Conservation (phyloP, 805 yeast species). For the Diddensiella caesifluorescens region DNA sequence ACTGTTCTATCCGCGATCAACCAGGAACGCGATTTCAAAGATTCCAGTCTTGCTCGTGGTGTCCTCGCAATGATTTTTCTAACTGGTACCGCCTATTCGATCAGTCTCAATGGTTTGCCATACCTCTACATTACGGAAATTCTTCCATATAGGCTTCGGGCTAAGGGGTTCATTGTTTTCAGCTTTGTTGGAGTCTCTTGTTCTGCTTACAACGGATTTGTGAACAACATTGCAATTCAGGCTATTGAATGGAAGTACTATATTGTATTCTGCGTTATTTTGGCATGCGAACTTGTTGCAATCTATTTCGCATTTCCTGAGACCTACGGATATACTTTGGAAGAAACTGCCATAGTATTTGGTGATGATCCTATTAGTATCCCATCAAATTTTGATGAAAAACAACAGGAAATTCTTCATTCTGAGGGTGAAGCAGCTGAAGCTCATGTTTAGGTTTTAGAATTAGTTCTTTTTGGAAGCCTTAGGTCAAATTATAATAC, state of each 20-base stretch:
- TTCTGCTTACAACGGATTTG: conserved; percentile 33
- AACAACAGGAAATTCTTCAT: too few relatives aligned
- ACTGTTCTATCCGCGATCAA: conserved; percentile 40
- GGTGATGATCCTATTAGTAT: conserved; percentile 32
- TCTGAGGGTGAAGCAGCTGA: too few relatives aligned
- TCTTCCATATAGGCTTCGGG: conserved; percentile 31
- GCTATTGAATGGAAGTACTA: conserved; percentile 42
- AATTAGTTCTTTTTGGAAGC: background rate
- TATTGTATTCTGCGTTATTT: conserved; percentile 33
- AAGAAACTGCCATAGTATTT: conserved; percentile 40
- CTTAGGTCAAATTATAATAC: background rate
- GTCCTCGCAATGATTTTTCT: conserved; percentile 9
- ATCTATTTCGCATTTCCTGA: conserved; percentile 38
- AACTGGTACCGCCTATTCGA: background rate
- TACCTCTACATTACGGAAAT: conserved; percentile 46
- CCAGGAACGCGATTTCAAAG: background rate
- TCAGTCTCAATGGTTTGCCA: conserved; percentile 78
- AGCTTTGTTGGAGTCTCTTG: conserved; percentile 12
- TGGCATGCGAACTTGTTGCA: conserved; percentile 30
- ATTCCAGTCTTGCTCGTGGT: background rate
- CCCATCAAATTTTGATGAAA: conserved; percentile 41
- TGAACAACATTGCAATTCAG: conserved; percentile 38
- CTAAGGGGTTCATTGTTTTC: conserved; percentile 51
- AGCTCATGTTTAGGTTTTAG: background rate
- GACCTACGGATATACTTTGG: conserved; percentile 41